Evolutionary conservation across 345 rosid species (phyloP), one percentile per base, ranked within the genome.

Genomic region (Xanthoceras sorbifolium): DNA sequence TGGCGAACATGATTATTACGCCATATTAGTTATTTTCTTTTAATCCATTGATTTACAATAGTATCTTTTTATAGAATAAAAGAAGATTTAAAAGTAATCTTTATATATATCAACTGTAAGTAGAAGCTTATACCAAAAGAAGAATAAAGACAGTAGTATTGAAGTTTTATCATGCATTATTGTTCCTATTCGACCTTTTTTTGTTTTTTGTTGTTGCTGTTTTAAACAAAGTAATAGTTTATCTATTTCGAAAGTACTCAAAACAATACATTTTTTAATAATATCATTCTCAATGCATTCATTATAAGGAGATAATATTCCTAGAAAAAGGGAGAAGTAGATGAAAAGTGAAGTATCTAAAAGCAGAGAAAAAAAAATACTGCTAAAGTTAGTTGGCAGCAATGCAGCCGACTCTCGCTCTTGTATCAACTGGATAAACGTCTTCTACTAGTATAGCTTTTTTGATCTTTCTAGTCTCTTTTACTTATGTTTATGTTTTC

Each of bases 381-480:
- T 28, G 57, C 44, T n/a, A 23, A n/a, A 55, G 64, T 14, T 54
- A n/a, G 20, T 54, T 50, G 11, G 29, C 31, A 7, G 23, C 26
- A 36, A n/a, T 23, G 23, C 8, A 48, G n/a, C 22, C 15, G 20
- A 59, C 15, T 73, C 59, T 46, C 17, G 60, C 69, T 29, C 22
- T 2, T 72, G 25, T 1, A 38, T 63, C 28, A 38, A 38, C 9
- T 15, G 52, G 63, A 63, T 64, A 54, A 64, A 75, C 59, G 23
- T 74, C 60, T 71, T 1, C 26, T 68, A 64, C 46, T 34, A 44
- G 76, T 61, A 69, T 75, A 66, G n/a, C n/a, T n/a, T 77, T 15
- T 76, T 71, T 50, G 17, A 44, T 73, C 67, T 82, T 52, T 65
- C 22, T 26, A 55, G 12, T 38, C 48, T 14, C 25, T 9, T 73